A percentile compares a stretch with the other conserved stretches of the same genome.
Conservation (phyloP, 345 rosid genomes). For the Boechera divaricarpa region DNA sequence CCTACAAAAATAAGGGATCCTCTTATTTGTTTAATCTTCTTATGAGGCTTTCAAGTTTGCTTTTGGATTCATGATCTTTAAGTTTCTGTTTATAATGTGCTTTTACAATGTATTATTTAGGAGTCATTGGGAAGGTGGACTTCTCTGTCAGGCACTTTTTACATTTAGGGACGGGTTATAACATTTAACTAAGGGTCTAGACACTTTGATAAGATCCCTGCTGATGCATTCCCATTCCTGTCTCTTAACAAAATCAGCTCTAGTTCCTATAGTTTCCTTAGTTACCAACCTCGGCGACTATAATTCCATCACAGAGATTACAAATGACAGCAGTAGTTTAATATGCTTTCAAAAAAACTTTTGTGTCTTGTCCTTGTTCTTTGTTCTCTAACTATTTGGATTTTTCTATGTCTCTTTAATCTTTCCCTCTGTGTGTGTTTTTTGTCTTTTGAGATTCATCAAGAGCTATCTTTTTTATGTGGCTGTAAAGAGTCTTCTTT, state of each 20-base stretch:
- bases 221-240: background rate
- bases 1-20: too few relatives aligned
- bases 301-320: background rate
- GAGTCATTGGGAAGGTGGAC: constrained; percentile 93
- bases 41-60: background rate
- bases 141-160: constrained; percentile 94
- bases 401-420: constrained; percentile 21
- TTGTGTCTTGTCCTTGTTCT: constrained; percentile 42
- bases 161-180: too few relatives aligned
- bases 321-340: background rate
- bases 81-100: background rate
- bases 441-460: constrained; percentile 38
- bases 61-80: background rate
- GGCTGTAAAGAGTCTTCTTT: constrained; percentile 18
- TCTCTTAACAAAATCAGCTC: background rate
- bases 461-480: constrained; percentile 26
- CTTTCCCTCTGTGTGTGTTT: constrained; percentile 10
- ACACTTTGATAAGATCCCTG: background rate
- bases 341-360: background rate
- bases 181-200: too few relatives aligned
- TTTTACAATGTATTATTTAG: constrained; percentile 53
- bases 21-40: too few relatives aligned
- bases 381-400: constrained; percentile 41
- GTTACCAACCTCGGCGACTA: background rate
- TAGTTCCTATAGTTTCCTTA: background rate